Conservation (phyloP, 768 basidiomycete species). For the Tubosaeta brunneosetosa region DNA sequence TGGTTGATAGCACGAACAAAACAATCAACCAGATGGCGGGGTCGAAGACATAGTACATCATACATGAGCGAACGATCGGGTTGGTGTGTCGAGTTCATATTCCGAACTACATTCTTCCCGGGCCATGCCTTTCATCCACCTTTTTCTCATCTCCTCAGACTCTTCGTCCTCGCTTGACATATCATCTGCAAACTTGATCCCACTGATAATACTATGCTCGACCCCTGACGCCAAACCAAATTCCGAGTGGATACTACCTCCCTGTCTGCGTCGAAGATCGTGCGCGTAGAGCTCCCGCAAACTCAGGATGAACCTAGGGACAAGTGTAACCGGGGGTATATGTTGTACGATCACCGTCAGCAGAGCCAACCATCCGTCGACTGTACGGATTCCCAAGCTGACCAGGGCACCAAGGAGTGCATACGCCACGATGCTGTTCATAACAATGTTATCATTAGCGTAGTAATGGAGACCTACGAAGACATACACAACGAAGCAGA, state of each 20-base stretch:
- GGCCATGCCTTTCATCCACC: too few relatives aligned
- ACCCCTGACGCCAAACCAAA: too few relatives aligned
- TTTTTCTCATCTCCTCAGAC: too few relatives aligned
- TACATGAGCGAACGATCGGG: too few relatives aligned
- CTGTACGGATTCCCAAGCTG: background rate
- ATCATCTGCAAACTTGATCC: too few relatives aligned
- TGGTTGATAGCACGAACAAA: background rate
- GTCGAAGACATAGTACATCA: too few relatives aligned
- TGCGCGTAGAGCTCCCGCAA: background rate
- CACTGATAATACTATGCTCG: too few relatives aligned
- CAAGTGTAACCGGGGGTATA: background rate
- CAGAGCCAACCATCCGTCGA: background rate
- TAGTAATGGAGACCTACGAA: background rate
- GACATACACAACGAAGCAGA: background rate
- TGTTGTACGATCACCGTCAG: background rate
- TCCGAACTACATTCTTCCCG: too few relatives aligned
- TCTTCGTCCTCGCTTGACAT: too few relatives aligned
- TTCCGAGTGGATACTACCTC: too few relatives aligned
- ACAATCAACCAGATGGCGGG: too few relatives aligned
- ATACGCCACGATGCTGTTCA: background rate
- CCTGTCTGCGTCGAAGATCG: background rate
- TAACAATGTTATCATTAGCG: background rate
- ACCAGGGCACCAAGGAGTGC: background rate
- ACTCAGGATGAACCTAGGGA: constrained; percentile 1
- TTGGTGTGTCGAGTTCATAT: too few relatives aligned